Percentiles rank a stretch among this genome's conserved stretches.
Evolutionary conservation across 768 basidiomycete species (phyloP).

Genomic region (Pisolithus orientalis): DNA sequence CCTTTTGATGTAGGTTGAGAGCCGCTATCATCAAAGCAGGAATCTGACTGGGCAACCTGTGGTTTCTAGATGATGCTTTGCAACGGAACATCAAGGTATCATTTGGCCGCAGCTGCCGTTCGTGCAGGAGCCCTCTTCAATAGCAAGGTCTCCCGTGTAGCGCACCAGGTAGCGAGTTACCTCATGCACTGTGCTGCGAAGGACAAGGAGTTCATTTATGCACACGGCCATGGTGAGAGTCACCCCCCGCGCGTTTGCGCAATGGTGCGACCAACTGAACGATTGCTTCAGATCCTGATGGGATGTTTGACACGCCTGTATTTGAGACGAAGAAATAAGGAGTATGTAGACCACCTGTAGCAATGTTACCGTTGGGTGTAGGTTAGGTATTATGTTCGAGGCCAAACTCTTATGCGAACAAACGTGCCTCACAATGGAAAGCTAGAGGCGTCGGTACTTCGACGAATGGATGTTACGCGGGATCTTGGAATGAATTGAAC

Average conservation of each 20-base stretch:
- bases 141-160: conserved; percentile 45
- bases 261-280: neutral
- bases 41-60: neutral
- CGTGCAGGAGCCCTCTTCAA: conserved; percentile 49
- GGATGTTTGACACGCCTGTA: conserved; percentile 40
- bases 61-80: conserved; percentile 63
- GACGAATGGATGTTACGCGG: too few relatives aligned
- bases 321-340: conserved; percentile 23
- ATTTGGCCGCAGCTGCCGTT: conserved; percentile 57
- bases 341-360: neutral
- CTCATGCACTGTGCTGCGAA: conserved; percentile 57
- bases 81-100: conserved; percentile 62
- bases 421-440: too few relatives aligned
- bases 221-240: conserved; percentile 49
- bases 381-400: neutral
- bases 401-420: too few relatives aligned
- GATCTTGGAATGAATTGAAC: too few relatives aligned
- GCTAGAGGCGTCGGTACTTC: too few relatives aligned
- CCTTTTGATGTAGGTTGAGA: conserved; percentile 56
- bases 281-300: conserved; percentile 24
- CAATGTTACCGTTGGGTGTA: neutral
- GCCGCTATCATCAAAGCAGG: neutral
- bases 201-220: conserved; percentile 55
- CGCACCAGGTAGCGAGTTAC: conserved; percentile 51
- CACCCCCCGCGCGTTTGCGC: neutral